These are phyloP conservation scores for Heliosperma pusillum DNA, from an alignment of 148 eudicot species.

Conservation along the genomic window DNA sequence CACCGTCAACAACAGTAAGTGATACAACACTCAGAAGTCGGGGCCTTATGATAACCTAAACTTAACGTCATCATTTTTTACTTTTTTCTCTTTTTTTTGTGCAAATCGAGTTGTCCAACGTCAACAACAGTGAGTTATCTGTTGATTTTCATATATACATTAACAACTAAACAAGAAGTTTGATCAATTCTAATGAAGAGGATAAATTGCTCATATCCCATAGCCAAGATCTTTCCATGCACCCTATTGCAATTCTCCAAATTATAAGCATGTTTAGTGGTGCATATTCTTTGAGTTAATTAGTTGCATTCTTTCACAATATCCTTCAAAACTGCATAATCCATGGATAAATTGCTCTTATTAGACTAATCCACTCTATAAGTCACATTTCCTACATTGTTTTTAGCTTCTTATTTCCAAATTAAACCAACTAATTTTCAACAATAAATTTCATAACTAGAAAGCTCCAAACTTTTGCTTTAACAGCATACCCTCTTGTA, in stretches of 20 bases:
- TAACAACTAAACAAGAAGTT: too few relatives aligned
- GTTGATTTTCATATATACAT: too few relatives aligned
- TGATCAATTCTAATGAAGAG: too few relatives aligned
- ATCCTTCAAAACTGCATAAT: slow-evolving; percentile 24
- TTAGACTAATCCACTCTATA: neutral
- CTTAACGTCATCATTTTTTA: too few relatives aligned
- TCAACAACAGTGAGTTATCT: too few relatives aligned
- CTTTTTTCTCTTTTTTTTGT: too few relatives aligned
- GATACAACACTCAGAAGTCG: too few relatives aligned
- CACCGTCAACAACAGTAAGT: too few relatives aligned
- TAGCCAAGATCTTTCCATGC: too few relatives aligned
- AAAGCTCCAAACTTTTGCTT: slow-evolving; percentile 21
- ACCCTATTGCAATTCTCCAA: neutral
- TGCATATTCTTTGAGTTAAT: slow-evolving; percentile 24
- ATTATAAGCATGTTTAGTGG: slow-evolving; percentile 28
- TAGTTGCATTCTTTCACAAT: slow-evolving; percentile 30
- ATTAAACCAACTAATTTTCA: slow-evolving; percentile 20
- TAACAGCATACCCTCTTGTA: neutral
- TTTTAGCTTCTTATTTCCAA: slow-evolving; percentile 12
- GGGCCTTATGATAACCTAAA: too few relatives aligned
- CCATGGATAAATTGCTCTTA: slow-evolving; percentile 13
- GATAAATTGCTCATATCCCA: too few relatives aligned
- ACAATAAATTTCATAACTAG: slow-evolving; percentile 23
- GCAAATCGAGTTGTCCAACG: too few relatives aligned
- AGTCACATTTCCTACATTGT: slow-evolving; percentile 33